These are phyloP conservation scores for Diplosphaera chodatii DNA, from an alignment of 139 green algal species.

Conservation along the genomic window DNA sequence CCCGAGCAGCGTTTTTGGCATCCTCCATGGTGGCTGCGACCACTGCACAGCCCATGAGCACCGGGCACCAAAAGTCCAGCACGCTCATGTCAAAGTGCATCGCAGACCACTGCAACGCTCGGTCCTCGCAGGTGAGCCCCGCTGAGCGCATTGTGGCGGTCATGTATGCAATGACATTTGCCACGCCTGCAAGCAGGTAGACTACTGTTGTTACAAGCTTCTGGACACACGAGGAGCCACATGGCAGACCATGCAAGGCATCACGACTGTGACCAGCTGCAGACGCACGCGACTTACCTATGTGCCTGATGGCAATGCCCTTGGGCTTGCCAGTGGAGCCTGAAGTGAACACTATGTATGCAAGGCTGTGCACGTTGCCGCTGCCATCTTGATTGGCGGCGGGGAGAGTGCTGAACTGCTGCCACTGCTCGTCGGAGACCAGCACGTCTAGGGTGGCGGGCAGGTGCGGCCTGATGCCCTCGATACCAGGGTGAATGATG, in stretches of 20 bases:
- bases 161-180: background rate
- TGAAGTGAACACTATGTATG: slow-evolving; percentile 55
- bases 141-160: background rate
- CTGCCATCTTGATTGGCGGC: background rate
- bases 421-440: background rate
- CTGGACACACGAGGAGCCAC: too few relatives aligned
- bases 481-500: background rate
- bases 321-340: slow-evolving; percentile 55
- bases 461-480: background rate
- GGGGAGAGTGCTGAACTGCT: background rate
- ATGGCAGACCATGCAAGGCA: too few relatives aligned
- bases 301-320: slow-evolving; percentile 35
- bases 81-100: slow-evolving; percentile 35
- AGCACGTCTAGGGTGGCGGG: background rate
- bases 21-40: slow-evolving; percentile 16
- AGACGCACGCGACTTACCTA: too few relatives aligned
- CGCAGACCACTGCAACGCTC: slow-evolving; percentile 13
- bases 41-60: slow-evolving; percentile 7
- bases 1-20: slow-evolving; percentile 15
- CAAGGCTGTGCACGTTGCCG: slow-evolving; percentile 8
- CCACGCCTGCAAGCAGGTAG: background rate
- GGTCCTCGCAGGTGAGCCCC: background rate
- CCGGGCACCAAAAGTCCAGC: slow-evolving; percentile 15
- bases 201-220: too few relatives aligned
- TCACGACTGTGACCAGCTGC: too few relatives aligned